Evolutionary conservation across 169 alveolate genomes (phyloP).

Genomic region (Gregarina niphandrodes): DNA sequence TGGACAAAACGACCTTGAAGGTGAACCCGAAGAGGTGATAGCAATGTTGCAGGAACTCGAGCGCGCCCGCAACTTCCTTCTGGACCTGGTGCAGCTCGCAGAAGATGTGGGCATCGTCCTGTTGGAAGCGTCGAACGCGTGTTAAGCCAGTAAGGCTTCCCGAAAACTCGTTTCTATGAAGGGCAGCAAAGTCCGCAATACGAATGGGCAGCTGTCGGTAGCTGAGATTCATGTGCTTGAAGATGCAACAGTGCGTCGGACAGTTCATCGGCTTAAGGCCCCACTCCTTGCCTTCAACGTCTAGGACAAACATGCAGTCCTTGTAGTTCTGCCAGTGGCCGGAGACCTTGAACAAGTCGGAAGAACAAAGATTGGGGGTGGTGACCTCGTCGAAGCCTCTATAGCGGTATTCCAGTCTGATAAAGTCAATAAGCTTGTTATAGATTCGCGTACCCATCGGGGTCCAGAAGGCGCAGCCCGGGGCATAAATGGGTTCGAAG

Average conservation of each 20-base stretch:
- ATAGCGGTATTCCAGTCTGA: slow-evolving; percentile 55
- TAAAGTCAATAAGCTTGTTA: slow-evolving; percentile 73
- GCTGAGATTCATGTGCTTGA: slow-evolving; percentile 58
- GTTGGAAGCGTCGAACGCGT: slow-evolving; percentile 90
- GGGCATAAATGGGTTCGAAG: slow-evolving; percentile 53
- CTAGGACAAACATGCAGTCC: slow-evolving; percentile 51
- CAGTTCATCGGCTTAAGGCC: slow-evolving; percentile 99
- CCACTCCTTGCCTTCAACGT: slow-evolving; percentile 77
- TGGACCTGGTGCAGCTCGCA: slow-evolving; percentile 72
- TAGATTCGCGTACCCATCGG: slow-evolving; percentile 87
- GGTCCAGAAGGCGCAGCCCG: slow-evolving; percentile 48
- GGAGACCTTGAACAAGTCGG: slow-evolving; percentile 63
- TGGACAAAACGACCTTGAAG: slow-evolving; percentile 70
- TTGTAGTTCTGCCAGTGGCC: slow-evolving; percentile 94
- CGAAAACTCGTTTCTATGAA: slow-evolving; percentile 89
- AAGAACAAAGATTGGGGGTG: slow-evolving; percentile 79
- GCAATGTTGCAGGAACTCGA: slow-evolving; percentile 68
- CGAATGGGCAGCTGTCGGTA: slow-evolving; percentile 90
- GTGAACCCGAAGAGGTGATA: slow-evolving; percentile 74
- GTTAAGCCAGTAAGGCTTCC: slow-evolving; percentile 88
- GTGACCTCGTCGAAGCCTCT: slow-evolving; percentile 53
- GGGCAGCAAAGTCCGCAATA: slow-evolving; percentile 94
- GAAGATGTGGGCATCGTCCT: slow-evolving; percentile 98
- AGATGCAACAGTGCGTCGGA: slow-evolving; percentile 74
- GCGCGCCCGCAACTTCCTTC: slow-evolving; percentile 60